These are phyloP conservation scores for Arxiozyma bovina DNA, from an alignment of 1,139 yeast species.

Conservation along the genomic window DNA sequence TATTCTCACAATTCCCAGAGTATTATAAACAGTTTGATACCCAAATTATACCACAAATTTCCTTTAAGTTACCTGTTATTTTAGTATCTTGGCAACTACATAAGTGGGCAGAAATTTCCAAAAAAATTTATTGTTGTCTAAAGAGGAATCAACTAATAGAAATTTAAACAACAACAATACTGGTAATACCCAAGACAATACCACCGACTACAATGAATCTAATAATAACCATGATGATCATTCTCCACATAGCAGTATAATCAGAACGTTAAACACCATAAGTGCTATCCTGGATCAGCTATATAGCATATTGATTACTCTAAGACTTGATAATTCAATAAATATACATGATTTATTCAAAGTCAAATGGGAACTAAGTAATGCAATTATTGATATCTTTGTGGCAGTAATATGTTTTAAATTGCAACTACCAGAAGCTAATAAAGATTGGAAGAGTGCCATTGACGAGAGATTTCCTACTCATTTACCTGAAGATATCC, in stretches of 20 bases:
- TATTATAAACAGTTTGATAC: conserved; percentile 9
- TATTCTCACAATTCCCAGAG: conserved; percentile 13
- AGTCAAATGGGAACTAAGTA: conserved; percentile 18
- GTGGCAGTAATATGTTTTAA: conserved; percentile 30
- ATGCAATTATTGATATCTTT: conserved; percentile 23
- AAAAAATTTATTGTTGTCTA: conserved; percentile 4
- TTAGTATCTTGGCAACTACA: conserved; percentile 26
- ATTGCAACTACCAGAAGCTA: conserved; percentile 21
- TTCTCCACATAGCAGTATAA: neutral
- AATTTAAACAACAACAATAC: no score
- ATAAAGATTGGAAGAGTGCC: conserved; percentile 16
- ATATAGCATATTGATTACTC: conserved; percentile 7
- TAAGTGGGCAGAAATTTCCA: conserved; percentile 22
- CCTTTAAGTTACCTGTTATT: conserved; percentile 24
- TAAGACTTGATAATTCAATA: conserved; percentile 6
- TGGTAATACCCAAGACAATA: no score
- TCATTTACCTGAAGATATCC: conserved; percentile 13
- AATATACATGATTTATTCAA: conserved; percentile 5
- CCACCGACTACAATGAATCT: conserved; percentile 1
- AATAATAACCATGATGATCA: neutral
- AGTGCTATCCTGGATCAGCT: conserved; percentile 13
- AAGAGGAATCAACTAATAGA: neutral
- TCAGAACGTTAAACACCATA: conserved; percentile 10
- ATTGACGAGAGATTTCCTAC: conserved; percentile 16
- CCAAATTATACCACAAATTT: conserved; percentile 13